phyloP scores from a whole-genome alignment of 2,329 filamentous ascomycete species.

The Proliferodiscus dingleyae region DNA sequence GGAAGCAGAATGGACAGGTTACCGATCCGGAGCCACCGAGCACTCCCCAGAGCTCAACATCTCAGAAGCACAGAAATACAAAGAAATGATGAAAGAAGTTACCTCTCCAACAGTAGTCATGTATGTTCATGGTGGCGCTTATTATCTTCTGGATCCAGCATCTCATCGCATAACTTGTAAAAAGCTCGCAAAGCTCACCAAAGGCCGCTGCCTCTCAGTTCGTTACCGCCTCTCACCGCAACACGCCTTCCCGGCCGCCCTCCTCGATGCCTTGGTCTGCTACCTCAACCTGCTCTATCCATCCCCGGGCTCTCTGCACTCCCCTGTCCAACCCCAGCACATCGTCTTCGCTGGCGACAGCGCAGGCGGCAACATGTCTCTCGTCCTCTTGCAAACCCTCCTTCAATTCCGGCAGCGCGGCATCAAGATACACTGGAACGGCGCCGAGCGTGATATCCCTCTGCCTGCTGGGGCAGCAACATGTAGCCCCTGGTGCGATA shows the following conservation, averaged over 20 bases:
- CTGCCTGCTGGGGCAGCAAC: constrained; percentile 61
- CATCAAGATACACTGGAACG: constrained; percentile 55
- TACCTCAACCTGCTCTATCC: constrained; percentile 70
- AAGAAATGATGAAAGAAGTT: constrained; percentile 62
- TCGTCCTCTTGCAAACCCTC: constrained; percentile 63
- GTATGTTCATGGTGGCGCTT: constrained; percentile 74
- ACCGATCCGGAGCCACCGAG: constrained; percentile 49
- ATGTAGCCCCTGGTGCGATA: constrained; percentile 67
- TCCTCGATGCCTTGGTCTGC: constrained; percentile 67
- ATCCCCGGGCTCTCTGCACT: constrained; percentile 61
- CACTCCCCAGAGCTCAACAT: constrained; percentile 49
- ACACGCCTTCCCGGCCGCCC: constrained; percentile 66
- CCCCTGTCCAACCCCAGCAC: constrained; percentile 56
- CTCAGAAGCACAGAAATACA: constrained; percentile 60
- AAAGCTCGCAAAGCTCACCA: constrained; percentile 60
- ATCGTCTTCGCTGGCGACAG: constrained; percentile 69
- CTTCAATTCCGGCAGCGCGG: constrained; percentile 53
- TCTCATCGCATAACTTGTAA: constrained; percentile 57
- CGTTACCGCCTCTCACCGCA: constrained; percentile 73
- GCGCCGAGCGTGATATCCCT: constrained; percentile 51
- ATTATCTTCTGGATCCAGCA: constrained; percentile 66
- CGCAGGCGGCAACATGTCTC: constrained; percentile 67
- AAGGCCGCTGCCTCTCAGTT: constrained; percentile 55
- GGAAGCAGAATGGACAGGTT: constrained; percentile 74
- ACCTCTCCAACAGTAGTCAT: constrained; percentile 59